Evolutionary conservation across 2,329 filamentous ascomycete genomes (phyloP).

Genomic region (Aureobasidium sp.): DNA sequence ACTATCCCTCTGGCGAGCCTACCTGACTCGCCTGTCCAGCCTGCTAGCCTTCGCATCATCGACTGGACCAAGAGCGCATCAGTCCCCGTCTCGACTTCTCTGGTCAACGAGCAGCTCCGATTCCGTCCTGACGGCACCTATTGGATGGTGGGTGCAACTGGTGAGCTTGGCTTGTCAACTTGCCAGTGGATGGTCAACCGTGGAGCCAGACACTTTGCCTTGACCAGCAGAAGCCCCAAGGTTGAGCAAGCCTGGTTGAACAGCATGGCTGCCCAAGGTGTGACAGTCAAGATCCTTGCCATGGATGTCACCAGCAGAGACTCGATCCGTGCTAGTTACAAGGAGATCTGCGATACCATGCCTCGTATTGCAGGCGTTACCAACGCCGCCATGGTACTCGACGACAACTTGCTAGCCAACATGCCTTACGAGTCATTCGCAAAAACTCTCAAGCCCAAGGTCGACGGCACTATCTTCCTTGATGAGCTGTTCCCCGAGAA

Average conservation of each 20-base stretch:
- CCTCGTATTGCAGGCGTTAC: conserved; percentile 36
- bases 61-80: neutral
- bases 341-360: conserved; percentile 59
- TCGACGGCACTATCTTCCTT: conserved; percentile 44
- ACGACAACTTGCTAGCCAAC: conserved; percentile 42
- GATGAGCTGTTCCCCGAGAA: conserved; percentile 31
- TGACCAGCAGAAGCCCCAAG: conserved; percentile 28
- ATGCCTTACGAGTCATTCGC: conserved; percentile 43
- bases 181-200: conserved; percentile 26
- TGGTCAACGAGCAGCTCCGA: conserved; percentile 3
- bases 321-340: neutral
- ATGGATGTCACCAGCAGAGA: conserved; percentile 66
- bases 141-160: conserved; percentile 26
- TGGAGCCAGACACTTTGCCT: conserved; percentile 26
- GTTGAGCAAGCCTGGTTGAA: conserved; percentile 18
- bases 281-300: conserved; percentile 14
- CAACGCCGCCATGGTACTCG: conserved; percentile 41
- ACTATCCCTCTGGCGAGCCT: neutral
- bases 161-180: conserved; percentile 27
- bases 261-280: neutral
- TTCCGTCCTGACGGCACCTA: conserved; percentile 25
- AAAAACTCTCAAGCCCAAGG: conserved; percentile 43
- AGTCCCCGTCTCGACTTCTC: neutral
- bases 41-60: neutral
- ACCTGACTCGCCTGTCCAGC: neutral